Evolutionary conservation across 495 filamentous ascomycete species (phyloP).

Genomic region (Aspergillus carlsbadensis): DNA sequence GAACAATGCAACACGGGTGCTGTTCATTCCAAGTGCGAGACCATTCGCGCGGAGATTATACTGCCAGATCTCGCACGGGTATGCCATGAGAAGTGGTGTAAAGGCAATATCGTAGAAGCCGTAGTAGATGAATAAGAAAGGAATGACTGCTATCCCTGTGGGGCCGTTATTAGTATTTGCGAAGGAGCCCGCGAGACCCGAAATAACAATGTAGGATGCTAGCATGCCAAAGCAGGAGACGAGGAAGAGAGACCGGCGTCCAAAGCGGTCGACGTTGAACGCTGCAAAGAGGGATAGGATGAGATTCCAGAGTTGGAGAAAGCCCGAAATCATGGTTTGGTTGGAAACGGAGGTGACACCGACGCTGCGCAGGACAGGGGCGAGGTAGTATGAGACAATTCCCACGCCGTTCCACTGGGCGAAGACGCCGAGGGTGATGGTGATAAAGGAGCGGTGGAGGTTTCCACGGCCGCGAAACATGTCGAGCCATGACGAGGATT

Average conservation of each 20-base stretch:
- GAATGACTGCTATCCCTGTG: slow-evolving; percentile 53
- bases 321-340: slow-evolving; percentile 38
- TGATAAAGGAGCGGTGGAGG: slow-evolving; percentile 13
- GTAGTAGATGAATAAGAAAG: slow-evolving; percentile 60
- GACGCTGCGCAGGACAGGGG: slow-evolving; percentile 49
- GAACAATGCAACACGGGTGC: slow-evolving; percentile 52
- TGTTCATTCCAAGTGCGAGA: slow-evolving; percentile 60
- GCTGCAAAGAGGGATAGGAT: slow-evolving; percentile 54
- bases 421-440: slow-evolving; percentile 11
- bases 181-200: slow-evolving; percentile 55
- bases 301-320: slow-evolving; percentile 36
- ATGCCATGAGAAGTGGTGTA: slow-evolving; percentile 61
- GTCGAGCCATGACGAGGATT: background rate
- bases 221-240: slow-evolving; percentile 55
- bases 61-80: slow-evolving; percentile 63
- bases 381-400: background rate
- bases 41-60: slow-evolving; percentile 66
- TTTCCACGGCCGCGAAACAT: slow-evolving; percentile 11
- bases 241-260: slow-evolving; percentile 57
- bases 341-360: slow-evolving; percentile 48
- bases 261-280: slow-evolving; percentile 52
- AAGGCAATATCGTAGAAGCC: slow-evolving; percentile 58
- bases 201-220: slow-evolving; percentile 53
- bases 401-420: slow-evolving; percentile 14
- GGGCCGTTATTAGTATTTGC: slow-evolving; percentile 29